Percentiles rank a stretch among this genome's conserved stretches.
Evolutionary conservation across 2,329 filamentous ascomycete genomes (phyloP).

Genomic region (Scedosporium apiospermum): DNA sequence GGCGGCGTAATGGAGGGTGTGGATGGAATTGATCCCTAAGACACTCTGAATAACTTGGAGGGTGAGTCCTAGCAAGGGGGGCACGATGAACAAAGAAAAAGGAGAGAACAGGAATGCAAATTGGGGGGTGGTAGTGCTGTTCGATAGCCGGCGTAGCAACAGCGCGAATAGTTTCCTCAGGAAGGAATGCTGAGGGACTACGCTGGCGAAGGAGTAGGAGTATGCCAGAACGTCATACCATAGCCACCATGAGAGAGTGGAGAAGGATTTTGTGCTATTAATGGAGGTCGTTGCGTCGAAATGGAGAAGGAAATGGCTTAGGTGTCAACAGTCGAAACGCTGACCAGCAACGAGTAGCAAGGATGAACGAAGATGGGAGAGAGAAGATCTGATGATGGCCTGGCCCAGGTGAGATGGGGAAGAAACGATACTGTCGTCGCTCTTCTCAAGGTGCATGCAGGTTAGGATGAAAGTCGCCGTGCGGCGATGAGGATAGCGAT

Average conservation of each 20-base stretch:
- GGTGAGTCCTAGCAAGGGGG: not conserved
- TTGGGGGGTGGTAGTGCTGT: not conserved
- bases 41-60: not conserved
- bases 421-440: not conserved
- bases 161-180: no score
- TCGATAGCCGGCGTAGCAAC: no score
- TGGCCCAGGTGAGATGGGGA: not conserved
- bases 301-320: not conserved
- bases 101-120: not conserved
- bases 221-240: not conserved
- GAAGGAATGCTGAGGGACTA: not conserved
- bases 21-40: not conserved
- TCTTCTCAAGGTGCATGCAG: not conserved
- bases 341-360: conserved; percentile 1
- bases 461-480: conserved; percentile 3
- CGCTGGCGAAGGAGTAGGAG: not conserved
- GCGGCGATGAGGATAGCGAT: not conserved
- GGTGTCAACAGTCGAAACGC: not conserved
- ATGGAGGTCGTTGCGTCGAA: not conserved
- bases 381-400: not conserved
- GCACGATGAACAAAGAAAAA: not conserved
- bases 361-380: not conserved
- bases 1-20: not conserved
- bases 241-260: not conserved
- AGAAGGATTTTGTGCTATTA: conserved; percentile 1